phyloP scores from a whole-genome alignment of 192 early-diverging fungal genomes.

The Glomus cerebriforme region DNA sequence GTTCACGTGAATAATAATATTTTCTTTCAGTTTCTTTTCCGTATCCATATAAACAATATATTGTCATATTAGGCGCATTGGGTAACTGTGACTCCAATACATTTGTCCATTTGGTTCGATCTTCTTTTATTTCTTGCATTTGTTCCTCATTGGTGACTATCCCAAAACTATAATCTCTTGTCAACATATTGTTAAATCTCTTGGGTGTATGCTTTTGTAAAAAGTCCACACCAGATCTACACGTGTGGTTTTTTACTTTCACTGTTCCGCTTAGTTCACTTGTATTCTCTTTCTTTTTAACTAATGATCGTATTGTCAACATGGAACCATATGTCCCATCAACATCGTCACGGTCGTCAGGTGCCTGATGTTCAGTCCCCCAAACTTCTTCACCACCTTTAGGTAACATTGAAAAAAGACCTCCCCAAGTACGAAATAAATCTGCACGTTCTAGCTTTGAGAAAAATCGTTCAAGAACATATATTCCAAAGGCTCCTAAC shows the following conservation, averaged over 20 bases:
- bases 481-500: constrained; percentile 71
- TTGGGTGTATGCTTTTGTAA: constrained; percentile 54
- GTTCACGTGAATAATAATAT: constrained; percentile 70
- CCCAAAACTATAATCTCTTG: constrained; percentile 67
- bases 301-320: constrained; percentile 49
- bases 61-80: constrained; percentile 70
- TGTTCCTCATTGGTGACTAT: constrained; percentile 59
- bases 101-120: constrained; percentile 76
- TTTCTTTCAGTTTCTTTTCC: constrained; percentile 79
- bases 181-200: constrained; percentile 54
- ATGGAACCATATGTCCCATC: constrained; percentile 55
- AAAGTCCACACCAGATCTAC: constrained; percentile 42
- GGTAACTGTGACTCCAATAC: constrained; percentile 74
- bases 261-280: not conserved
- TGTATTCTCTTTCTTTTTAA: not conserved
- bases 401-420: constrained; percentile 74
- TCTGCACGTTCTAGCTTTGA: constrained; percentile 69
- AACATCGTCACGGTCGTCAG: constrained; percentile 60
- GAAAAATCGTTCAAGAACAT: constrained; percentile 86
- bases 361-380: constrained; percentile 67
- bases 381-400: constrained; percentile 83
- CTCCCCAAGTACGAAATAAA: constrained; percentile 83
- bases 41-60: constrained; percentile 83
- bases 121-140: constrained; percentile 57
- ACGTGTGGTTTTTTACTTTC: not conserved